Conservation (phyloP, 148 eudicot species). For the Camellia japonica region DNA sequence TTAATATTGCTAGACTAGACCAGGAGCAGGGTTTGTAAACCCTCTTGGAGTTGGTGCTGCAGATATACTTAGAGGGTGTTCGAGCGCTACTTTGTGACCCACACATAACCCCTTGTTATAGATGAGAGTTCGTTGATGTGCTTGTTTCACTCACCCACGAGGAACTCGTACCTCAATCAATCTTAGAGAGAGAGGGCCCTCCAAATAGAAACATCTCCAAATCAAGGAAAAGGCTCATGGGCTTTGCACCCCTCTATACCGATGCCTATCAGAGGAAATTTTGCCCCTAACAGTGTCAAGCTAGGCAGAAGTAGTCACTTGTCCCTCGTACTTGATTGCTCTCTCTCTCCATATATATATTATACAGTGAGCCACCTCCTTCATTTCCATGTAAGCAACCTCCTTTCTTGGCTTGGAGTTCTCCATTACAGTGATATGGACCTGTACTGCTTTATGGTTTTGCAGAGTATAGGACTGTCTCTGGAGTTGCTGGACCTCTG, state of each 20-base stretch:
- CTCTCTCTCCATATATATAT: neutral
- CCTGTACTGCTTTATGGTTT: neutral
- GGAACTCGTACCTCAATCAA: neutral
- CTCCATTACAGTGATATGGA: neutral
- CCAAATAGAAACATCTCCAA: neutral
- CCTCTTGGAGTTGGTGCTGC: neutral
- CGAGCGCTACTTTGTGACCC: neutral
- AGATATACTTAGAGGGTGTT: neutral
- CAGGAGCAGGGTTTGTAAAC: neutral
- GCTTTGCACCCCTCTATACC: neutral
- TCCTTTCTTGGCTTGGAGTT: neutral
- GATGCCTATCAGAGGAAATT: neutral
- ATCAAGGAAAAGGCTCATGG: neutral
- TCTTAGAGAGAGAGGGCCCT: neutral
- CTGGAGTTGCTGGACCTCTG: conserved; percentile 88
- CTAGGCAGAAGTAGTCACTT: neutral
- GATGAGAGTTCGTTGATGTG: no score
- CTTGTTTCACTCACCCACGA: no score
- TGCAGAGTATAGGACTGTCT: conserved; percentile 76
- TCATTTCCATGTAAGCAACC: neutral
- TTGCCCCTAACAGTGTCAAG: neutral
- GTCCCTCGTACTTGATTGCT: neutral
- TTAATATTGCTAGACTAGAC: neutral
- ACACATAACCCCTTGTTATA: no score
- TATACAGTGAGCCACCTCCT: neutral